Evolutionary conservation across 2,329 filamentous ascomycete genomes (phyloP), one percentile per base, ranked within the genome.

Genomic region (Stylonectria norvegica): DNA sequence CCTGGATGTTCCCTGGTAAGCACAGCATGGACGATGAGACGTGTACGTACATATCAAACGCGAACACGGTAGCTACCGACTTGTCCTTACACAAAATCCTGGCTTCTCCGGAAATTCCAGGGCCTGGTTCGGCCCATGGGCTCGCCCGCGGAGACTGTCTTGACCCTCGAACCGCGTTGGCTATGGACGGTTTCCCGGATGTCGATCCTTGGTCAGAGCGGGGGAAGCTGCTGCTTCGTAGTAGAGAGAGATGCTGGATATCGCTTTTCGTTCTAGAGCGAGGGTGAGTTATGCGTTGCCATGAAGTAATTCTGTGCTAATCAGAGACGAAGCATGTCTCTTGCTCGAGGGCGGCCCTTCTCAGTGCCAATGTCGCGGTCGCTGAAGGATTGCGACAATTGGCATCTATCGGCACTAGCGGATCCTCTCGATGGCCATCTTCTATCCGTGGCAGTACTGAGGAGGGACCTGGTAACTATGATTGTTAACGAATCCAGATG

Each of bases 21-120:
- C 79, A 84, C 53, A 82, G 79, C 59, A 81, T 81, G 8, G 83
- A 87, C 48, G 84, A 88, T 45, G 83, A 86, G 52, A 86, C 84
- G 0, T 86, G 82, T 42, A 75, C 78, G 29, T 87, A 85, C 50
- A 78, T 88, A 38, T 78, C 82, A 2, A 81, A 83, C 65, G 83
- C 84, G 2, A 67, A 84, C 8, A 83, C 80, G 1, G 79, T 87
- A 45, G 82, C 84, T 0, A 67, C 86, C 22, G 84, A 88, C 52
- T 53, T 88, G 7, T 83, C 78, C 1, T 60, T 88, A 11, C 83
- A 87, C 62, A 88, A 87, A 55, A 76, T 85, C 4, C 72, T 86
- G 4, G 68, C 80, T 0, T 74, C 81, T 0, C 72, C 75, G 1
- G 63, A 49, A 59, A 71, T 35, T 65, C 67, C 55, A 57, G 76